Evolutionary conservation across 768 basidiomycete species (phyloP).

Genomic region (Epithele typhae): DNA sequence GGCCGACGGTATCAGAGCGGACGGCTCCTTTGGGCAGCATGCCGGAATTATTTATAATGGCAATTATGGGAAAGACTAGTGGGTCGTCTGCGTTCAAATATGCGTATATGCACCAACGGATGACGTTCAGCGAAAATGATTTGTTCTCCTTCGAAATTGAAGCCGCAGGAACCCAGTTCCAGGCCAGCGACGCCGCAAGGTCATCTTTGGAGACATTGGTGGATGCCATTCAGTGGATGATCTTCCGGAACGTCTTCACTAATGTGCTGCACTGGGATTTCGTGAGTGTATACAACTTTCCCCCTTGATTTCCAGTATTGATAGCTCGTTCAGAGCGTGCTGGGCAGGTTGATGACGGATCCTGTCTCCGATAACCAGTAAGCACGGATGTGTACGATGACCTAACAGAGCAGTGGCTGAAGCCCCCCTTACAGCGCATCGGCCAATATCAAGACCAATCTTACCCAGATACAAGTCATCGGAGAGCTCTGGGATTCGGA

Average conservation of each 20-base stretch:
- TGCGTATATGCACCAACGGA: not conserved
- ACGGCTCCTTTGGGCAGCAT: conserved; percentile 43
- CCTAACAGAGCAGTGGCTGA: no score
- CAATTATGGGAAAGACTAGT: conserved; percentile 55
- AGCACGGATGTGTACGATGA: conserved; percentile 11
- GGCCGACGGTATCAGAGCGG: conserved; percentile 52
- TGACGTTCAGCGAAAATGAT: conserved; percentile 43
- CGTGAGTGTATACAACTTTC: conserved; percentile 33
- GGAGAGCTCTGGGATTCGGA: conserved; percentile 48
- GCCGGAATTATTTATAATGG: conserved; percentile 64
- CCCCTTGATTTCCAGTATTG: not conserved
- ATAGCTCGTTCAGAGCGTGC: conserved; percentile 38
- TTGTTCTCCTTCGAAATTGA: conserved; percentile 54
- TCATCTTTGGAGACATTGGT: conserved; percentile 48
- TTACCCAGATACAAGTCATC: conserved; percentile 46
- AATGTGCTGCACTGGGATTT: conserved; percentile 63
- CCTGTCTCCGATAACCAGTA: conserved; percentile 43
- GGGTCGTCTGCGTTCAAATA: conserved; percentile 5
- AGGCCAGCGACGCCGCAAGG: conserved; percentile 30
- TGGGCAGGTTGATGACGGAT: conserved; percentile 61
- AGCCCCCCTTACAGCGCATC: conserved; percentile 41
- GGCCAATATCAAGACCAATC: conserved; percentile 47
- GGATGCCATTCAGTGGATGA: conserved; percentile 60
- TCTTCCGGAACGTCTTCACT: conserved; percentile 51
- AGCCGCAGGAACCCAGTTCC: conserved; percentile 53